These are phyloP conservation scores for Amyloporia xantha DNA, from an alignment of 768 basidiomycete species.

Conservation along the genomic window DNA sequence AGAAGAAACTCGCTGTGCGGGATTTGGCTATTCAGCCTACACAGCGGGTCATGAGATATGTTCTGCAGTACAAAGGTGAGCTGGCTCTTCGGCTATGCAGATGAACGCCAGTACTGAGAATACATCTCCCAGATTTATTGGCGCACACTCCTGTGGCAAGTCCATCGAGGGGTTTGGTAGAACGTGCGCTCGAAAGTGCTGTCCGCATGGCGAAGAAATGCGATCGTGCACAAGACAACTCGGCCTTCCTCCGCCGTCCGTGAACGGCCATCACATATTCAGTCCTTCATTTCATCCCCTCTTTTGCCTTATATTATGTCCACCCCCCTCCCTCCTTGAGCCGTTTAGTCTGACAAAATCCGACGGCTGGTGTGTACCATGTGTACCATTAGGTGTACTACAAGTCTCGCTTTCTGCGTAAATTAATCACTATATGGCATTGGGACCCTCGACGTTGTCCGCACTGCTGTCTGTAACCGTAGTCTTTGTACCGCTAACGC, in stretches of 20 bases:
- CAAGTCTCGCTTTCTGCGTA: background rate
- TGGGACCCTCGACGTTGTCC: background rate
- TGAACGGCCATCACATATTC: background rate
- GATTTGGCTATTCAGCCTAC: conserved; percentile 60
- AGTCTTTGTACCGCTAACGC: background rate
- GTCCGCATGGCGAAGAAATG: conserved; percentile 53
- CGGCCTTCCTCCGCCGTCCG: conserved; percentile 31
- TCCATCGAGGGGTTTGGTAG: conserved; percentile 45
- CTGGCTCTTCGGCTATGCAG: no score
- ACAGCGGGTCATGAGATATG: conserved; percentile 60
- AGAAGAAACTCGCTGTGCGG: conserved; percentile 31
- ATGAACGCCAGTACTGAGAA: no score
- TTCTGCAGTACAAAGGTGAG: conserved; percentile 52
- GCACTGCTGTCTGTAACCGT: background rate
- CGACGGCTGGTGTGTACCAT: background rate
- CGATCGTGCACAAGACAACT: conserved; percentile 53
- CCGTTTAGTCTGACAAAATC: background rate
- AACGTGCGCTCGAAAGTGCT: conserved; percentile 52
- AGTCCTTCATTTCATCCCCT: background rate
- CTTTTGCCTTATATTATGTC: background rate
- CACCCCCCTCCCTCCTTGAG: background rate
- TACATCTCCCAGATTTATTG: conserved; percentile 39
- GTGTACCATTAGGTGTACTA: background rate
- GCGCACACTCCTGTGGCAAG: conserved; percentile 42
- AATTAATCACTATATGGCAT: background rate